A percentile compares a stretch with the other conserved stretches of the same genome.
phyloP scores from a whole-genome alignment of 2,329 filamentous ascomycete genomes.

The Sporothrix protearum region DNA sequence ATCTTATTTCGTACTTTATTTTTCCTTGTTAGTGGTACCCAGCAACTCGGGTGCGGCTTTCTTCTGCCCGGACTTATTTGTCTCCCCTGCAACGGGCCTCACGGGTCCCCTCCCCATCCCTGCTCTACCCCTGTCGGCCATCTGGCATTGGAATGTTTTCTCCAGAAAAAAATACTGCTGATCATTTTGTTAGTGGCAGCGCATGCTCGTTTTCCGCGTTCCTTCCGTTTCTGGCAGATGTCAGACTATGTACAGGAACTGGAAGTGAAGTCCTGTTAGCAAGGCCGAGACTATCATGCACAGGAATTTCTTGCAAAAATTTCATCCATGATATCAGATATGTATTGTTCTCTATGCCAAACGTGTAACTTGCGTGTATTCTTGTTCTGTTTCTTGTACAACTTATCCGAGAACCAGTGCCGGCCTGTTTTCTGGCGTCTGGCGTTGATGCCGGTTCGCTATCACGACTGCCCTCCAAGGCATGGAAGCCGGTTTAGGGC shows the following conservation, averaged over 20 bases:
- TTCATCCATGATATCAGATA: neutral
- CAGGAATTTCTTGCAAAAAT: neutral
- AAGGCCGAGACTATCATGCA: neutral
- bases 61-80: neutral
- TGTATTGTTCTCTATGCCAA: neutral
- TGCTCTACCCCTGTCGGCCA: conserved; percentile 1
- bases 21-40: neutral
- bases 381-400: neutral
- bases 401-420: neutral
- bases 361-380: neutral
- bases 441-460: no score
- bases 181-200: neutral
- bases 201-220: neutral
- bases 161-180: neutral
- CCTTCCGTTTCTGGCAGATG: neutral
- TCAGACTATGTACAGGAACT: no score
- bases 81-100: neutral
- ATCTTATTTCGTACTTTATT: no score
- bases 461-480: neutral
- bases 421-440: neutral
- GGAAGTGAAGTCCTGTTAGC: neutral
- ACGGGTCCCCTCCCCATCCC: neutral
- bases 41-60: conserved; percentile 1
- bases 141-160: neutral
- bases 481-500: neutral